These are phyloP conservation scores for Talaromyces verruculosus DNA, from an alignment of 2,329 filamentous ascomycete species.

Conservation along the genomic window DNA sequence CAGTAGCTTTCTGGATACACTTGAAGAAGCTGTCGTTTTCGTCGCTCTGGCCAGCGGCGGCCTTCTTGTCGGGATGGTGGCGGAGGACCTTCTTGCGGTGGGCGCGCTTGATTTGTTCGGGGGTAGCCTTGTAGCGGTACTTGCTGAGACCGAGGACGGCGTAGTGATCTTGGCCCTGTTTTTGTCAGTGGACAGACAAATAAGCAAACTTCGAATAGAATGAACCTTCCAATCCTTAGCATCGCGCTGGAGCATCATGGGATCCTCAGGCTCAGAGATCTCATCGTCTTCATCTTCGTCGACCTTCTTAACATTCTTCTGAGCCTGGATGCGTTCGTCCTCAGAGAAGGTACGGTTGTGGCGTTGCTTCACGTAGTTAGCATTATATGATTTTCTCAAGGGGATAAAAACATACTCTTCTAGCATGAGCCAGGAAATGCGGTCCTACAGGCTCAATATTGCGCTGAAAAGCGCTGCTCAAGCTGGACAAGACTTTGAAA, in stretches of 20 bases:
- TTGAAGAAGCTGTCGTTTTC: slow-evolving; percentile 98
- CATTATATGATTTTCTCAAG: neutral
- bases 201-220: slow-evolving; percentile 5
- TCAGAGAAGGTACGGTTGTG: slow-evolving; percentile 98
- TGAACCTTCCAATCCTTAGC: slow-evolving; percentile 99
- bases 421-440: slow-evolving; percentile 96
- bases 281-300: slow-evolving; percentile 90
- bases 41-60: slow-evolving; percentile 79
- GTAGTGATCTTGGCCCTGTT: slow-evolving; percentile 91
- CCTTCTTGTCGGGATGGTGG: slow-evolving; percentile 99
- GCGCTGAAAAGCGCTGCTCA: slow-evolving; percentile 76
- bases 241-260: slow-evolving; percentile 85
- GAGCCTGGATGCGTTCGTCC: slow-evolving; percentile 95
- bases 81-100: slow-evolving; percentile 99
- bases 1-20: slow-evolving; percentile 98
- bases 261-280: slow-evolving; percentile 90
- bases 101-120: slow-evolving; percentile 98
- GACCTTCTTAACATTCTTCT: slow-evolving; percentile 91
- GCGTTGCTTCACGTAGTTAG: slow-evolving; percentile 57
- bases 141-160: slow-evolving; percentile 90
- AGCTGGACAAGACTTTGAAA: slow-evolving; percentile 78
- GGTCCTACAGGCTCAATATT: slow-evolving; percentile 95
- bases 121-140: slow-evolving; percentile 87
- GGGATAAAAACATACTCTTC: slow-evolving; percentile 62
- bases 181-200: slow-evolving; percentile 16